Evolutionary conservation across 768 basidiomycete species (phyloP).

Genomic region (Russula earlei): DNA sequence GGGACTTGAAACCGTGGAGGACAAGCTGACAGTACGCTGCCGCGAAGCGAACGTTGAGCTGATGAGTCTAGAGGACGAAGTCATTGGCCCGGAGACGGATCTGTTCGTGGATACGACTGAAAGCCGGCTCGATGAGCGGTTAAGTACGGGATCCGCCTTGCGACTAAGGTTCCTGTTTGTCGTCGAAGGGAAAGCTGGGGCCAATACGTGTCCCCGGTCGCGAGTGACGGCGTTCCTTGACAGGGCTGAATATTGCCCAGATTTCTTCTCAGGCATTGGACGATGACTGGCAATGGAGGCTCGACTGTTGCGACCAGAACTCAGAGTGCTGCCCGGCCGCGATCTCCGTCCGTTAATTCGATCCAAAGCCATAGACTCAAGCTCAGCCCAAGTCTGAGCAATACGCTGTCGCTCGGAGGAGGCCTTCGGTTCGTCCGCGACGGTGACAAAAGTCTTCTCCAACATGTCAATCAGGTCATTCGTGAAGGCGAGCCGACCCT

Average conservation of each 20-base stretch:
- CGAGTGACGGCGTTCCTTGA: constrained; percentile 28
- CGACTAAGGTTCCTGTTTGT: constrained; percentile 43
- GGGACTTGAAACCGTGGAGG: constrained; percentile 34
- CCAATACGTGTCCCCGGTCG: constrained; percentile 28
- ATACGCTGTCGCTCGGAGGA: constrained; percentile 53
- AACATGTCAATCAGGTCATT: constrained; percentile 40
- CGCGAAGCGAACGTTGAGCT: constrained; percentile 75
- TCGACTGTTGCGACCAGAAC: constrained; percentile 53
- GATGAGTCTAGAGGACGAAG: constrained; percentile 37
- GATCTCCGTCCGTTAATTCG: constrained; percentile 51
- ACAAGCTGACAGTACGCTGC: constrained; percentile 64
- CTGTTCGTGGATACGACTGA: constrained; percentile 47
- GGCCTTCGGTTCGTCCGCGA: constrained; percentile 54
- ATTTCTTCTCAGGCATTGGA: constrained; percentile 25
- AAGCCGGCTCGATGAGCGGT: constrained; percentile 49
- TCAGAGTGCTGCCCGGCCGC: constrained; percentile 53
- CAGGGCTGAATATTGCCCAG: constrained; percentile 32
- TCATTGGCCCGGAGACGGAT: constrained; percentile 59
- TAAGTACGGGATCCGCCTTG: constrained; percentile 25
- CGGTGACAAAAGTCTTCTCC: constrained; percentile 30
- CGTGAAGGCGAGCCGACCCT: constrained; percentile 56
- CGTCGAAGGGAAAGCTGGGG: constrained; percentile 37
- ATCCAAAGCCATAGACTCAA: constrained; percentile 74
- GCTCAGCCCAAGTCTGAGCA: constrained; percentile 69
- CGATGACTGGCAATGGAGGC: constrained; percentile 31